Percentiles rank a stretch among this genome's conserved stretches.
phyloP scores from a whole-genome alignment of 495 filamentous ascomycete species.

The Penicillium crystallinum region DNA sequence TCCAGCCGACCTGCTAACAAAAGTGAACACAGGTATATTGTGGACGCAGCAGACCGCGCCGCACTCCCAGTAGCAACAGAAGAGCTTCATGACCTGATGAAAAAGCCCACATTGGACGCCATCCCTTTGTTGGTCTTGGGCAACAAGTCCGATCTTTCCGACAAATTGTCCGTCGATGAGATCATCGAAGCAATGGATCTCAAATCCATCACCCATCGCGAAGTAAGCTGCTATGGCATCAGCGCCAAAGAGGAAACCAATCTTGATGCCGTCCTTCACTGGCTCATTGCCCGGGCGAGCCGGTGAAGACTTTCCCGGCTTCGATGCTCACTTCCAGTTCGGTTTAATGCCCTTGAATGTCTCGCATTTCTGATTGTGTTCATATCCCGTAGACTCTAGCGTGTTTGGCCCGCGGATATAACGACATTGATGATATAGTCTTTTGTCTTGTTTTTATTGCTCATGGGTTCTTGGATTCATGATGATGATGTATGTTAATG shows the following conservation, averaged over 20 bases:
- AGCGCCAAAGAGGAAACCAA: constrained; percentile 98
- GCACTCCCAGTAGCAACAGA: constrained; percentile 84
- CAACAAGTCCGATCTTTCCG: constrained; percentile 90
- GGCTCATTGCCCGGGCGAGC: constrained; percentile 86
- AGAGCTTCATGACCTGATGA: constrained; percentile 84
- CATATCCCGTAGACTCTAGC: constrained; percentile 10
- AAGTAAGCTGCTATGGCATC: constrained; percentile 98
- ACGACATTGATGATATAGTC: constrained; percentile 5
- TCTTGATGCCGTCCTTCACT: constrained; percentile 92
- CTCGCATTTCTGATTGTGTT: constrained; percentile 3
- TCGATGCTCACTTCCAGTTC: neutral
- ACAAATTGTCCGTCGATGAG: constrained; percentile 87
- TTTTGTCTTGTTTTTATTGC: neutral
- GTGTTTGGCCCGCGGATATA: constrained; percentile 5
- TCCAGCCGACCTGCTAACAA: constrained; percentile 6
- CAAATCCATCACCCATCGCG: constrained; percentile 81
- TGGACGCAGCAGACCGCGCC: constrained; percentile 79
- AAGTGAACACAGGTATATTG: constrained; percentile 65
- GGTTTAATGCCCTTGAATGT: neutral
- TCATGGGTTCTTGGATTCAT: neutral
- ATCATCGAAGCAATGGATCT: constrained; percentile 90
- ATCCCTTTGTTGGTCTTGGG: constrained; percentile 95
- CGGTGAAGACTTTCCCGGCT: constrained; percentile 15
- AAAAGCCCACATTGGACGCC: constrained; percentile 76
- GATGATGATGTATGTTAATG: constrained; percentile 4